These are phyloP conservation scores for Russula emetica DNA, from an alignment of 768 basidiomycete species.

Conservation along the genomic window DNA sequence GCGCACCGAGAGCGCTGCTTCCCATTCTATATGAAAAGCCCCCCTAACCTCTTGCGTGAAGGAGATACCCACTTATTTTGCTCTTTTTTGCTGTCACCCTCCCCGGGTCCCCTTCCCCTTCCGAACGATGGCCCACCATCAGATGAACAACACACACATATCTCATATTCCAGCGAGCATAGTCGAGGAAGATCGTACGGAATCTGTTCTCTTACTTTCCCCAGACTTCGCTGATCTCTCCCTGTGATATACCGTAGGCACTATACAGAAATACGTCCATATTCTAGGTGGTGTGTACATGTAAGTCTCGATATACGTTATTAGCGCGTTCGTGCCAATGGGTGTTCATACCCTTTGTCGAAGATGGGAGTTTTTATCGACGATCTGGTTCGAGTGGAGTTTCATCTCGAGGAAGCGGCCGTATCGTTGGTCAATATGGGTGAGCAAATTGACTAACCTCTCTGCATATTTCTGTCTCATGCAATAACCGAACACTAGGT, in stretches of 20 bases:
- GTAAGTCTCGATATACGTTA: background rate
- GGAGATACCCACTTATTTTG: background rate
- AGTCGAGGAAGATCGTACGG: constrained; percentile 7
- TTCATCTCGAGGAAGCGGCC: constrained; percentile 11
- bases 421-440: constrained; percentile 25
- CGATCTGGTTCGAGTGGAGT: constrained; percentile 23
- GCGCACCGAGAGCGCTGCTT: background rate
- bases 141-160: too few relatives aligned
- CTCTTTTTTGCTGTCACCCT: background rate
- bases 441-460: background rate
- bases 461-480: background rate
- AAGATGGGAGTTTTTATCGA: constrained; percentile 24
- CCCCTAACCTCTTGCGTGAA: background rate
- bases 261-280: constrained; percentile 1
- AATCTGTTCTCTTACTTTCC: background rate
- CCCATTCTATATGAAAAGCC: background rate
- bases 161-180: background rate
- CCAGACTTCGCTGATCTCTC: background rate
- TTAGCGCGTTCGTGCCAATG: background rate
- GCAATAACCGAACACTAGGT: constrained; percentile 5
- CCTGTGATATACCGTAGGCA: background rate
- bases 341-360: background rate
- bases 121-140: background rate
- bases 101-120: background rate
- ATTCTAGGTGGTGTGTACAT: constrained; percentile 5